Conservation (phyloP, 2,329 filamentous ascomycete genomes). For the Acephala macrosclerotiorum region DNA sequence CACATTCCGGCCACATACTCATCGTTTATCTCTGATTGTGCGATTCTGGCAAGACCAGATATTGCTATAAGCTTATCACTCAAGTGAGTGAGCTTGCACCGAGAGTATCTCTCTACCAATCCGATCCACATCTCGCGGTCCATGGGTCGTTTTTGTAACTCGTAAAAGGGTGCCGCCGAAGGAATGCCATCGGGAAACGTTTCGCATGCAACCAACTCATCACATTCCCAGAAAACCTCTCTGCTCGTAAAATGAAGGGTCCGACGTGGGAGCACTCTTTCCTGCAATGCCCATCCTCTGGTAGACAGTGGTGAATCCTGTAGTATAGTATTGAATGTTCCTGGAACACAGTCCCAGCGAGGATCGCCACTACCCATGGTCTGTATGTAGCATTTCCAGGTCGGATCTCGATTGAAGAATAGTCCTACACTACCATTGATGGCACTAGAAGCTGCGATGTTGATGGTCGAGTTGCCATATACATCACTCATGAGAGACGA, state of each 20-base stretch:
- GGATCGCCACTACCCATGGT: background rate
- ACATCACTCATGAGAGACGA: slow-evolving; percentile 27
- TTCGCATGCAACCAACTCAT: slow-evolving; percentile 15
- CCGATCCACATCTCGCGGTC: slow-evolving; percentile 18
- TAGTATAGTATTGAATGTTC: background rate
- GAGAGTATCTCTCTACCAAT: slow-evolving; percentile 34
- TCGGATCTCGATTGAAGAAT: slow-evolving; percentile 15
- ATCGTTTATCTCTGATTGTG: slow-evolving; percentile 14
- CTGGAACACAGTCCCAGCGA: slow-evolving; percentile 9
- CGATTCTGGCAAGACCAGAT: slow-evolving; percentile 37
- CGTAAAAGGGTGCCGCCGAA: background rate
- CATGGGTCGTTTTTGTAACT: background rate
- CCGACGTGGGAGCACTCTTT: slow-evolving; percentile 33
- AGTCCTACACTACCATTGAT: slow-evolving; percentile 20
- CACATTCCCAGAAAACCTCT: slow-evolving; percentile 38
- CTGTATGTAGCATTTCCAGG: background rate
- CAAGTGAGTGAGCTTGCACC: slow-evolving; percentile 34
- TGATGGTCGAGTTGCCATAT: slow-evolving; percentile 29
- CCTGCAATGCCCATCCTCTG: slow-evolving; percentile 39
- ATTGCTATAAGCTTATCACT: slow-evolving; percentile 41
- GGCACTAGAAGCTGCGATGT: slow-evolving; percentile 33
- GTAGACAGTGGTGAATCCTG: slow-evolving; percentile 14
- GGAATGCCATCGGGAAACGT: slow-evolving; percentile 20
- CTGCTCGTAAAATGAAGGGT: slow-evolving; percentile 31
- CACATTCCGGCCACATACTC: slow-evolving; percentile 32